Evolutionary conservation across 176 grass and related monocot genomes (phyloP), one percentile per base, ranked within the genome.

Genomic region (Pontederia crassipes): DNA sequence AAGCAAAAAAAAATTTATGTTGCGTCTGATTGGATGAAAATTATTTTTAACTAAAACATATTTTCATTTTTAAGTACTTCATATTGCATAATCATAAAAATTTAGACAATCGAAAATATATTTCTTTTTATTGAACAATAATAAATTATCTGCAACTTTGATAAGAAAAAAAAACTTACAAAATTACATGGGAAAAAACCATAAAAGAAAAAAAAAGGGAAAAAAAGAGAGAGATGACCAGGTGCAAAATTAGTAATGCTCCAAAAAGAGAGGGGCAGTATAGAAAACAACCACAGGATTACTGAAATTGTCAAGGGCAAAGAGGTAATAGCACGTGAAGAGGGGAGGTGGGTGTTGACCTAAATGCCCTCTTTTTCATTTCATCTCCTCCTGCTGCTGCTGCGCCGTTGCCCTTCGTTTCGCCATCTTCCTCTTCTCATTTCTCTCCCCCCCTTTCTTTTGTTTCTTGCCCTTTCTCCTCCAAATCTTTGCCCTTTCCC

Each of bases 281-380:
- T 78, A 52, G 74, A 77, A 28, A 77, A 69, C 61, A 54, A 68
- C 54, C 2, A 52, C 24, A 53, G 73, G 29, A 71, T 48, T 65
- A 40, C 51, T 45, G 72, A 59, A 47, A 61, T 48, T 24, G 0
- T 0, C 4, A 59, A 57, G 78, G 82, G 82, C 26, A 85, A 80
- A 73, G 64, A 15, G 3, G 82, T 79, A 70, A 85, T 80, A 69
- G 47, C 45, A 47, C 52, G 52, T 55, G 20, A 32, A 56, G 28
- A 26, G 55, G 13, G 0, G 52, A 40, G 3, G 62, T 7, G 15
- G 12, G 4, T 83, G 47, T 72, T 89, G 77, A 84, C 85, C 70
- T 81, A 81, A 89, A 84, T 84, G 2, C 85, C 85, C 85, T 72
- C 77, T 69, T 35, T 28, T 28, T 40, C 57, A 53, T 54, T 26